A percentile compares a stretch with the other conserved stretches of the same genome.
These are phyloP conservation scores for Carex myosuroides DNA, from an alignment of 176 grass and related monocot species.

Conservation along the genomic window DNA sequence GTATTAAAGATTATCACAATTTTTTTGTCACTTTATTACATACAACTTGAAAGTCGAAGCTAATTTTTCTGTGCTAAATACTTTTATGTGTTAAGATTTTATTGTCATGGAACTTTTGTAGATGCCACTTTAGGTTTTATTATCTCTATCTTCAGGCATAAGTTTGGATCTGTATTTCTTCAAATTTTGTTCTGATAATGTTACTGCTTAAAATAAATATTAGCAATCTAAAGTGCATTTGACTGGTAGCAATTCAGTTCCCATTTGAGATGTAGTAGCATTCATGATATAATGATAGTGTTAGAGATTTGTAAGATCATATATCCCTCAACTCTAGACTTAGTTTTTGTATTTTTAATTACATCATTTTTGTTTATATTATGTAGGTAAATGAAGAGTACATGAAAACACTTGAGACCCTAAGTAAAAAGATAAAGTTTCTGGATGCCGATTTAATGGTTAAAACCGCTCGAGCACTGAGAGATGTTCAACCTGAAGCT, in stretches of 20 bases:
- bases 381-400: slow-evolving; percentile 91
- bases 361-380: not conserved
- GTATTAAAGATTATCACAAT: not conserved
- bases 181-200: not conserved
- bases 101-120: not conserved
- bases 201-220: not conserved
- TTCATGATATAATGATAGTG: not conserved
- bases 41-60: not conserved
- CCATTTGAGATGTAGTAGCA: not conserved
- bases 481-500: slow-evolving; percentile 83
- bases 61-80: not conserved
- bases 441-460: slow-evolving; percentile 69
- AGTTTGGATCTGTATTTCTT: not conserved
- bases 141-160: not conserved
- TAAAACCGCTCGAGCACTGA: slow-evolving; percentile 82
- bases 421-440: slow-evolving; percentile 93
- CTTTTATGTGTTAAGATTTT: not conserved
- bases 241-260: not conserved
- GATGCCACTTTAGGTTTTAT: not conserved
- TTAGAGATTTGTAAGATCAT: not conserved
- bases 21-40: not conserved
- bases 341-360: not conserved
- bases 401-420: slow-evolving; percentile 71
- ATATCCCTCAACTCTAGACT: not conserved
- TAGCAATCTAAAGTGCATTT: not conserved